phyloP scores from a whole-genome alignment of 345 rosid species.

The Melaleuca quinquenervia region DNA sequence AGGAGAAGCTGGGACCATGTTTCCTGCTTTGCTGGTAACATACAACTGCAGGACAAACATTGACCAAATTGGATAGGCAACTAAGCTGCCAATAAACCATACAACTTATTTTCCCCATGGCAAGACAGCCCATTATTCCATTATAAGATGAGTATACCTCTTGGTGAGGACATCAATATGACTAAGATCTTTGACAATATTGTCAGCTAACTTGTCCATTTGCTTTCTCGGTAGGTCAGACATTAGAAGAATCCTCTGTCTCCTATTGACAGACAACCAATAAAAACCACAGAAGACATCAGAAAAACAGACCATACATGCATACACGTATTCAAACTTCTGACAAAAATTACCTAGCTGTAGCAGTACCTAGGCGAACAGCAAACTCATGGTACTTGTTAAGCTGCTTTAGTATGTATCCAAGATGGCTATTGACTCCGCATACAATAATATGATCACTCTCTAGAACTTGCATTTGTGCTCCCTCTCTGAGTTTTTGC shows the following conservation, averaged over 20 bases:
- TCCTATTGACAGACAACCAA: conserved; percentile 28
- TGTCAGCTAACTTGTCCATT: conserved; percentile 78
- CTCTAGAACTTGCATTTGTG: conserved; percentile 90
- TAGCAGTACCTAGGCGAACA: conserved; percentile 89
- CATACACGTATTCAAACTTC: background rate
- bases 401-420: conserved; percentile 79
- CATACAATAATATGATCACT: conserved; percentile 85
- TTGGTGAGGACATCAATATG: conserved; percentile 87
- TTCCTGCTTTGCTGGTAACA: background rate
- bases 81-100: background rate
- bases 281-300: background rate
- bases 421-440: conserved; percentile 74
- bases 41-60: background rate
- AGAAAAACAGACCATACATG: background rate
- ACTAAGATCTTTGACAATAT: conserved; percentile 57
- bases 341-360: conserved; percentile 55
- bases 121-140: background rate
- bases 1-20: background rate
- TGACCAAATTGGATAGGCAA: background rate
- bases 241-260: conserved; percentile 91
- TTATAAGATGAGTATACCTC: conserved; percentile 33
- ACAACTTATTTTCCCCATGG: background rate
- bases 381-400: conserved; percentile 83
- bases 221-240: conserved; percentile 96
- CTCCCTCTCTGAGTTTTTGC: conserved; percentile 95